Percentiles rank a stretch among this genome's conserved stretches.
Evolutionary conservation across 2,329 filamentous ascomycete species (phyloP).

Genomic region (Westerdykella aurantiaca): DNA sequence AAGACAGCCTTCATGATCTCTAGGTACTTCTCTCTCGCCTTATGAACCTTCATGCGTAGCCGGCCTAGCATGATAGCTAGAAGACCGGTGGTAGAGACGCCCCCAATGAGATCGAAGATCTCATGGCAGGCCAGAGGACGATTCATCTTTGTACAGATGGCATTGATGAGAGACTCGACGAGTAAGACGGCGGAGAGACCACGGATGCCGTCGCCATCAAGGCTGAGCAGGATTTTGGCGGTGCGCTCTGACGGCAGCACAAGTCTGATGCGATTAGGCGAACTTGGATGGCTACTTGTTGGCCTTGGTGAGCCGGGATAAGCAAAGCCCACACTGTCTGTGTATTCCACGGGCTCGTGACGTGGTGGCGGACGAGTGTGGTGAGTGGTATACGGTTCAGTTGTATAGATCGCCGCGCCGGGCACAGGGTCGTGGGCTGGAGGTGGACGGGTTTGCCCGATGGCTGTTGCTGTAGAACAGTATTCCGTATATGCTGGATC

Average conservation of each 20-base stretch:
- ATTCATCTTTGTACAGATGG: conserved; percentile 23
- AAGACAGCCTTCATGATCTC: conserved; percentile 21
- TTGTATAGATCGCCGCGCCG: too few relatives aligned
- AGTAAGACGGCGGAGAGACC: conserved; percentile 26
- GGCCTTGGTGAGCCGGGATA: neutral
- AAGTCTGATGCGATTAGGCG: conserved; percentile 1
- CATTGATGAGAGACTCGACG: conserved; percentile 28
- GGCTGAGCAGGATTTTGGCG: conserved; percentile 28
- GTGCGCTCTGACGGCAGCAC: neutral
- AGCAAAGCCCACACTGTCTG: neutral
- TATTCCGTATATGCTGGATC: too few relatives aligned
- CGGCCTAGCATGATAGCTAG: conserved; percentile 27
- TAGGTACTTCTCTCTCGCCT: conserved; percentile 26
- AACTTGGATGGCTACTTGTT: conserved; percentile 1
- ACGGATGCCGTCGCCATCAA: conserved; percentile 29
- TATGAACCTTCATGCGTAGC: conserved; percentile 25
- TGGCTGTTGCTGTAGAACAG: too few relatives aligned
- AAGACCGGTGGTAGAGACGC: conserved; percentile 23
- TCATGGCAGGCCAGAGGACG: conserved; percentile 21
- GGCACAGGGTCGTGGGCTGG: too few relatives aligned
- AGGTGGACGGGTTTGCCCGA: too few relatives aligned
- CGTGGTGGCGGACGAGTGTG: neutral
- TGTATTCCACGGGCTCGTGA: neutral
- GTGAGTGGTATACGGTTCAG: too few relatives aligned
- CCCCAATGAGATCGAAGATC: conserved; percentile 29